These are phyloP conservation scores for Epithemia pelagica DNA, from an alignment of 108 stramenopile species.

Conservation along the genomic window DNA sequence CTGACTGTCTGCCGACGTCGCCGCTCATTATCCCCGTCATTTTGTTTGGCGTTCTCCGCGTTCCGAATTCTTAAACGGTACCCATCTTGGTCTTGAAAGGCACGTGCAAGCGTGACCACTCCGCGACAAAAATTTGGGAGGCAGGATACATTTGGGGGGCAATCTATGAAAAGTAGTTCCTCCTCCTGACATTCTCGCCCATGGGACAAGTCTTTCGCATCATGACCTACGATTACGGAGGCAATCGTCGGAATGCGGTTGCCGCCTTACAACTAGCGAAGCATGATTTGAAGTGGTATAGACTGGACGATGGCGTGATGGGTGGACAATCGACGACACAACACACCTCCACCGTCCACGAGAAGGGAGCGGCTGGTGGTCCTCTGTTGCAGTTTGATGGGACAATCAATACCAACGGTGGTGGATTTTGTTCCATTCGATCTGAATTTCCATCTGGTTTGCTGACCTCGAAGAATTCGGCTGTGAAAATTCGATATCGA, in stretches of 20 bases:
- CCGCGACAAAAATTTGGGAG: no score
- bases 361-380: conserved; percentile 4
- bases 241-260: conserved; percentile 42
- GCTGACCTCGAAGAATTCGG: conserved; percentile 11
- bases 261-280: conserved; percentile 32
- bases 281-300: conserved; percentile 37
- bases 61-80: no score
- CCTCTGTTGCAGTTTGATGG: conserved; percentile 43
- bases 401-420: conserved; percentile 64
- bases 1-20: no score
- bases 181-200: no score
- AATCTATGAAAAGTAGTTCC: no score
- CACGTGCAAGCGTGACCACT: no score
- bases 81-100: no score
- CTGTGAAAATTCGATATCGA: conserved; percentile 23
- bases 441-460: conserved; percentile 23
- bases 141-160: no score
- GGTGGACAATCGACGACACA: conserved; percentile 51
- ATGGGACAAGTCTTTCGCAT: conserved; percentile 53
- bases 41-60: no score
- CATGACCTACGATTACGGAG: conserved; percentile 50
- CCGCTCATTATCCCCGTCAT: no score
- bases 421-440: conserved; percentile 66
- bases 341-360: conserved; percentile 10
- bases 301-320: conserved; percentile 75